These are phyloP conservation scores for Fomitopsis schrenkii DNA, from an alignment of 1,284 basidiomycete species.

Conservation along the genomic window DNA sequence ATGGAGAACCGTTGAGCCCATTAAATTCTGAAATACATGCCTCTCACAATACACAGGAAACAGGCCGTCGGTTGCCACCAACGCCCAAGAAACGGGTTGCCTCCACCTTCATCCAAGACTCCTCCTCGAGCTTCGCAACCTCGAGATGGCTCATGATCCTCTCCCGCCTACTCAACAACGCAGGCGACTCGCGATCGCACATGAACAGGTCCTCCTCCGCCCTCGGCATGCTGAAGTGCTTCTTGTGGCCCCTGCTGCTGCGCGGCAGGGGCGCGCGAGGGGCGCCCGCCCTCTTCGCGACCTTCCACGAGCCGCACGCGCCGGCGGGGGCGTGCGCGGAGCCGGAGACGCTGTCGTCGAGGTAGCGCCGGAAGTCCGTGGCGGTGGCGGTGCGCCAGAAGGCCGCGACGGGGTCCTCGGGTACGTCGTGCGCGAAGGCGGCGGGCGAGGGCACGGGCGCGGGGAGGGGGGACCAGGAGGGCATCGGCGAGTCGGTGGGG, in stretches of 20 bases:
- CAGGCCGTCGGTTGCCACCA: background rate
- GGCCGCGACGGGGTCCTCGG: background rate
- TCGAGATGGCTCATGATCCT: background rate
- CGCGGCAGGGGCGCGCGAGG: background rate
- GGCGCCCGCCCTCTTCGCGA: background rate
- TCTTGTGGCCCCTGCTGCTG: background rate
- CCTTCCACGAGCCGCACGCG: constrained; percentile 1
- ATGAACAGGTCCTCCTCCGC: background rate
- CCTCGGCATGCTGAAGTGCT: background rate
- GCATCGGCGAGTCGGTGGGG: background rate
- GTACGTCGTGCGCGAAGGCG: background rate
- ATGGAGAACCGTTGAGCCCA: too few relatives aligned
- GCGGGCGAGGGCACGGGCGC: background rate
- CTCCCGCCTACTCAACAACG: background rate
- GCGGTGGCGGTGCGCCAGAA: constrained; percentile 4
- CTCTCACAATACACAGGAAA: background rate
- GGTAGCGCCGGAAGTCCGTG: constrained; percentile 2
- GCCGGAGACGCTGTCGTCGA: constrained; percentile 1
- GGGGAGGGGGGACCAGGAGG: background rate
- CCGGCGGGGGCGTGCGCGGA: background rate
- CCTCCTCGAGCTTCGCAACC: background rate
- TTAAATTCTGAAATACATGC: background rate
- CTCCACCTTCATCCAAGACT: background rate
- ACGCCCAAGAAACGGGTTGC: background rate
- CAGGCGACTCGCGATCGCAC: background rate